These are phyloP conservation scores for Xerocomus spinulosus DNA, from an alignment of 768 basidiomycete genomes.

Conservation along the genomic window DNA sequence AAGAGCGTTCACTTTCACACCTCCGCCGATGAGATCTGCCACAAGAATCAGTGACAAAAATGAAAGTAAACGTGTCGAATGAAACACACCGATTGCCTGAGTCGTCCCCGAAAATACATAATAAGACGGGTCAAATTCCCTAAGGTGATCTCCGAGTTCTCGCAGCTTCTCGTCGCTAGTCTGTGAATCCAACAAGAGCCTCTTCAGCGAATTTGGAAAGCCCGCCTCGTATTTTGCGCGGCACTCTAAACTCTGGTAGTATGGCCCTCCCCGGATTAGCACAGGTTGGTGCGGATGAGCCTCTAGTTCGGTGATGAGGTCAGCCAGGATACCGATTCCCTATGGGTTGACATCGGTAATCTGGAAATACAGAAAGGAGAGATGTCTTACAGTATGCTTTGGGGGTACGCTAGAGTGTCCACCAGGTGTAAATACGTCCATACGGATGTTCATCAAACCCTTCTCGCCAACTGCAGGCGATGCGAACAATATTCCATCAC, in stretches of 20 bases:
- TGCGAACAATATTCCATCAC: neutral
- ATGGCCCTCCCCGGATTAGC: neutral
- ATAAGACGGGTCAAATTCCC: neutral
- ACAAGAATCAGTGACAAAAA: neutral
- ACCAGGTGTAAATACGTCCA: conserved; percentile 38
- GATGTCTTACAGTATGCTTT: neutral
- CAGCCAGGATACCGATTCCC: conserved; percentile 44
- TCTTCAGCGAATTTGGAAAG: neutral
- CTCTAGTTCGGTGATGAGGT: neutral
- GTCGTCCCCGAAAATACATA: neutral
- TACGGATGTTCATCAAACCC: neutral
- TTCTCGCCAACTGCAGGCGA: neutral
- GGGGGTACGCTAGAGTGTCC: conserved; percentile 51
- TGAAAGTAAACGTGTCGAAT: neutral
- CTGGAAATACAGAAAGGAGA: neutral
- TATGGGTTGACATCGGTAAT: conserved; percentile 5
- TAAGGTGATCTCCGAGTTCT: neutral
- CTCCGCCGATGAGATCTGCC: neutral
- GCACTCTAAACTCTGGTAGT: neutral
- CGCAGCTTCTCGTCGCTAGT: conserved; percentile 17
- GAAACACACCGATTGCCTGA: neutral
- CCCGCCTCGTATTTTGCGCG: neutral
- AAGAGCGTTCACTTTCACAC: conserved; percentile 40
- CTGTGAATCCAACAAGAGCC: conserved; percentile 15
- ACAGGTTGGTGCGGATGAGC: neutral